These are phyloP conservation scores for Stagonosporopsis cucurbitacearum DNA, from an alignment of 2,329 filamentous ascomycete species.

Conservation along the genomic window DNA sequence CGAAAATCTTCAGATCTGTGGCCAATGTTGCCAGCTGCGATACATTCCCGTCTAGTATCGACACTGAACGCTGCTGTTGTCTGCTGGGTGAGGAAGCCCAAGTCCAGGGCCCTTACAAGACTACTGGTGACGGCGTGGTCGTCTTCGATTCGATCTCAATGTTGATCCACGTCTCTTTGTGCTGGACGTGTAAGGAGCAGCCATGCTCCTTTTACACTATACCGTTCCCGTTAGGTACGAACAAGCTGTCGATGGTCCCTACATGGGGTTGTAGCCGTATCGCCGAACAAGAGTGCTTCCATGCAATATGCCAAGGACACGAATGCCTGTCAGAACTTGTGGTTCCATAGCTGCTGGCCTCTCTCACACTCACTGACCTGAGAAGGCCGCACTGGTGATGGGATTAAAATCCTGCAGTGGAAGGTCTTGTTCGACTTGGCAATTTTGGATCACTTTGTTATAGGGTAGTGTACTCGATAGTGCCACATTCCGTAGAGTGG, in stretches of 20 bases:
- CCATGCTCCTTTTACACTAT: background rate
- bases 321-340: slow-evolving; percentile 31
- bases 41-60: background rate
- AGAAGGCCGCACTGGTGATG: slow-evolving; percentile 36
- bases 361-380: slow-evolving; percentile 33
- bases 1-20: background rate
- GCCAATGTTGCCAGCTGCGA: background rate
- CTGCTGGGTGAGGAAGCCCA: background rate
- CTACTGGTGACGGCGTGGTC: background rate
- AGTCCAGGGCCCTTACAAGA: background rate
- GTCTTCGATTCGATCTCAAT: background rate
- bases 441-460: slow-evolving; percentile 2
- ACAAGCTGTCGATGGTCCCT: slow-evolving; percentile 20
- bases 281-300: slow-evolving; percentile 27
- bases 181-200: background rate
- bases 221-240: slow-evolving; percentile 9
- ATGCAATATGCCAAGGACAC: slow-evolving; percentile 36
- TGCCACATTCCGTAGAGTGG: background rate
- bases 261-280: slow-evolving; percentile 25
- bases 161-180: background rate
- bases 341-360: slow-evolving; percentile 37
- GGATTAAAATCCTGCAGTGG: slow-evolving; percentile 30
- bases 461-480: background rate
- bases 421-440: slow-evolving; percentile 22
- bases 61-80: background rate